These are phyloP conservation scores for Fusarium sp. DNA, from an alignment of 2,329 filamentous ascomycete species.

Conservation along the genomic window DNA sequence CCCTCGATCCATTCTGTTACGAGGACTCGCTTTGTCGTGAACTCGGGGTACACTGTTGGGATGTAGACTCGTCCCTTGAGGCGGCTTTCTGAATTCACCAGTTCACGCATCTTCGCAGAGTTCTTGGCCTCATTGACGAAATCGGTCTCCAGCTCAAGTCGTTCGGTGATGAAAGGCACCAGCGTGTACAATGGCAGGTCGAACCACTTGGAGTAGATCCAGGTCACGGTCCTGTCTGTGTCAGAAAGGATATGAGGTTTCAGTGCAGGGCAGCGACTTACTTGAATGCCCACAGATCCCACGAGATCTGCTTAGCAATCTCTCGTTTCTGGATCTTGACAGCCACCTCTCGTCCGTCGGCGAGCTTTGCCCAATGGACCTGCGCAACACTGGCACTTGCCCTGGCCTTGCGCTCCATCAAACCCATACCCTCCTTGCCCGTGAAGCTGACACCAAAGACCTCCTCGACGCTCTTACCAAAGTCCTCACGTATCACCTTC, in stretches of 20 bases:
- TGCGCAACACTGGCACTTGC: conserved; percentile 94
- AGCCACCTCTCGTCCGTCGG: conserved; percentile 91
- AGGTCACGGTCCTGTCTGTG: conserved; percentile 75
- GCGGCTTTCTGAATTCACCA: conserved; percentile 81
- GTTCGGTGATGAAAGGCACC: conserved; percentile 92
- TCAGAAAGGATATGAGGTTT: conserved; percentile 20
- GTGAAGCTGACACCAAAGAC: conserved; percentile 91
- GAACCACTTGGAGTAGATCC: conserved; percentile 87
- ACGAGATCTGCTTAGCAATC: conserved; percentile 89
- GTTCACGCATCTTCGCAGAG: conserved; percentile 82
- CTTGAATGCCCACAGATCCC: conserved; percentile 97
- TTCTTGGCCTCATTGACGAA: conserved; percentile 94
- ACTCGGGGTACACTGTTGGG: conserved; percentile 83
- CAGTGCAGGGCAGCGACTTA: conserved; percentile 54
- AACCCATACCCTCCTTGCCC: conserved; percentile 74
- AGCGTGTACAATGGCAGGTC: conserved; percentile 92
- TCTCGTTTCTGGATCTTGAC: conserved; percentile 97
- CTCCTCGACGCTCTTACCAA: conserved; percentile 87
- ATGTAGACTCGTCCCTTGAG: conserved; percentile 88
- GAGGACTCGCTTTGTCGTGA: conserved; percentile 86
- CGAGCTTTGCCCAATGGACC: conserved; percentile 91
- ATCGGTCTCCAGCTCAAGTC: conserved; percentile 93
- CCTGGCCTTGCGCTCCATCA: conserved; percentile 71
- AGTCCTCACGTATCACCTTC: conserved; percentile 87
- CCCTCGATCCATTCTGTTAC: conserved; percentile 99